Conservation (phyloP, 139 green algal species). For the Ettlia oleoabundans region DNA sequence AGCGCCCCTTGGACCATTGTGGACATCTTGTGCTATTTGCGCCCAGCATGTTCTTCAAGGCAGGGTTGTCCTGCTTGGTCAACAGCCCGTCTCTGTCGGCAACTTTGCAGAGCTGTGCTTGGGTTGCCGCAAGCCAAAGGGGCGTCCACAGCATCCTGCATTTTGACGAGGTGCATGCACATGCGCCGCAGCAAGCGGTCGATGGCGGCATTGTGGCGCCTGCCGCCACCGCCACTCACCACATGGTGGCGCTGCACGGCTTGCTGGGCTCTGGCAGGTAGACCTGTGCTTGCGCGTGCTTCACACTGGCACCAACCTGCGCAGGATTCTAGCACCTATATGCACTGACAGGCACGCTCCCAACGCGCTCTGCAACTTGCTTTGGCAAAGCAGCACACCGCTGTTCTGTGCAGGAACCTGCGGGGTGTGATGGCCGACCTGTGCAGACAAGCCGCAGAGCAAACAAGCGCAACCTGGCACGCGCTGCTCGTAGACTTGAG, state of each 20-base stretch:
- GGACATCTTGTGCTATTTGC: too few species aligned
- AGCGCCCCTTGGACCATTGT: too few species aligned
- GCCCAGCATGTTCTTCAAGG: too few species aligned
- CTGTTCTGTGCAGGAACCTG: slow-evolving; percentile 48
- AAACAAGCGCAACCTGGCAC: slow-evolving; percentile 41
- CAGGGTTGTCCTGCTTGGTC: too few species aligned
- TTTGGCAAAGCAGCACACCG: too few species aligned
- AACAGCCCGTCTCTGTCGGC: neutral
- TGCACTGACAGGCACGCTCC: too few species aligned
- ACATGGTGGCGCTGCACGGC: slow-evolving; percentile 38
- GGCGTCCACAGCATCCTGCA: neutral
- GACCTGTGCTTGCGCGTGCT: too few species aligned
- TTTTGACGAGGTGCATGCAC: slow-evolving; percentile 10
- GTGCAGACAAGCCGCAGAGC: neutral
- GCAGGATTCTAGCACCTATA: neutral
- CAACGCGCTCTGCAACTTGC: too few species aligned
- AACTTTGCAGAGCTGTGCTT: neutral
- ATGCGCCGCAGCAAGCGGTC: too few species aligned
- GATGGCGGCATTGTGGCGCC: neutral
- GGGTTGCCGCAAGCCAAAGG: neutral
- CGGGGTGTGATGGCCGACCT: neutral
- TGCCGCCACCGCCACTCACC: neutral
- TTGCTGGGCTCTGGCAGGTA: slow-evolving; percentile 39
- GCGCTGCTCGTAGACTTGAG: slow-evolving; percentile 77
- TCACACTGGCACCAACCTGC: neutral